Percentiles rank a stretch among this genome's conserved stretches.
These are phyloP conservation scores for Sporothrix variecibatus DNA, from an alignment of 2,329 filamentous ascomycete genomes.

Conservation along the genomic window DNA sequence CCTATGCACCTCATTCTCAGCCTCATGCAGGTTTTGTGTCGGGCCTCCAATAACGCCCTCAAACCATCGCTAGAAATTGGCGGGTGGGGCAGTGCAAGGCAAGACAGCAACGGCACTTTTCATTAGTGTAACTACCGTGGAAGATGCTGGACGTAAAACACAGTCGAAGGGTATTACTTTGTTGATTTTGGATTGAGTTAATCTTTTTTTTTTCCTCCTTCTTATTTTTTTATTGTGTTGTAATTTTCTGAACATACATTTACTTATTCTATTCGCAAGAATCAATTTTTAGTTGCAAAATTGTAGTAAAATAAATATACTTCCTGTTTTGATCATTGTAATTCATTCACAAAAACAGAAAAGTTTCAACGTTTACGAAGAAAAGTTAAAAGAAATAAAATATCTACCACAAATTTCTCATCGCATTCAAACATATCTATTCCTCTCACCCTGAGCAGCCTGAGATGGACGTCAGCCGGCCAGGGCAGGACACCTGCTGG, in stretches of 20 bases:
- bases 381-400: too few species aligned
- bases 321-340: too few species aligned
- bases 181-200: not conserved
- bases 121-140: not conserved
- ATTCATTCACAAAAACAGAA: too few species aligned
- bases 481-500: conserved; percentile 30
- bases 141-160: not conserved
- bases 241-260: too few species aligned
- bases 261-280: too few species aligned
- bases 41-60: not conserved
- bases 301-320: too few species aligned
- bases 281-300: too few species aligned
- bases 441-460: not conserved
- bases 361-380: too few species aligned
- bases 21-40: not conserved
- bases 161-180: not conserved
- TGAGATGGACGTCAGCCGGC: not conserved
- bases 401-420: too few species aligned
- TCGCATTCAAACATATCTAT: not conserved
- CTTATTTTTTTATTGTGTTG: too few species aligned
- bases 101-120: not conserved
- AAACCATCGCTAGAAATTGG: not conserved
- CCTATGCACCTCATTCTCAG: not conserved
- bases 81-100: not conserved
- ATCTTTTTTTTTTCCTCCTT: too few species aligned